These are phyloP conservation scores for Bjerkandera adusta DNA, from an alignment of 1,284 basidiomycete genomes.

Conservation along the genomic window DNA sequence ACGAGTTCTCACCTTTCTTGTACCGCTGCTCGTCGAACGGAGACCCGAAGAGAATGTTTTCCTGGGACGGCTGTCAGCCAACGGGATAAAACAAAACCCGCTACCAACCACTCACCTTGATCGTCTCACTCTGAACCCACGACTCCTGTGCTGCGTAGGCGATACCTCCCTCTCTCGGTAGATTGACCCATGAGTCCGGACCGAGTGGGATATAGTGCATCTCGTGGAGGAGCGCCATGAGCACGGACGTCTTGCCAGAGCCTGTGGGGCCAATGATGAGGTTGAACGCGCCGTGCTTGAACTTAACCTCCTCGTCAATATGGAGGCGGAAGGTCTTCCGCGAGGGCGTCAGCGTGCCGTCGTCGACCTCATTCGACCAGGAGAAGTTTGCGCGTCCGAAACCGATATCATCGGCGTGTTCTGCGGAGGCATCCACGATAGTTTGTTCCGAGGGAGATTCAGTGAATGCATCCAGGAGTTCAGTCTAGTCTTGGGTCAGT, in stretches of 20 bases:
- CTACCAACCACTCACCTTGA: constrained; percentile 28
- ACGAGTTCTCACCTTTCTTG: constrained; percentile 34
- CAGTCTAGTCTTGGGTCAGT: constrained; percentile 32
- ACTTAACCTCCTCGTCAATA: constrained; percentile 51
- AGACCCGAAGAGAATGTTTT: constrained; percentile 45
- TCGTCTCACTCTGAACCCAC: constrained; percentile 62
- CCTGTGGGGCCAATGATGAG: constrained; percentile 63
- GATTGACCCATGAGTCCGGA: constrained; percentile 59
- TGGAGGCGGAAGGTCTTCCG: constrained; percentile 44
- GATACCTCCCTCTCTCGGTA: constrained; percentile 63
- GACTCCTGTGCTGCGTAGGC: constrained; percentile 76
- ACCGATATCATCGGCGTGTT: constrained; percentile 34
- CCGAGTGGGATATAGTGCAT: constrained; percentile 59
- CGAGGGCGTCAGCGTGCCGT: constrained; percentile 32
- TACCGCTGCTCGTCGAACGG: constrained; percentile 42
- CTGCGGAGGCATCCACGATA: constrained; percentile 20
- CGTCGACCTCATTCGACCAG: constrained; percentile 32
- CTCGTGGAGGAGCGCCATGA: constrained; percentile 58
- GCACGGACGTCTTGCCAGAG: constrained; percentile 47
- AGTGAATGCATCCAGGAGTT: constrained; percentile 46
- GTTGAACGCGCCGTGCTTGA: constrained; percentile 57
- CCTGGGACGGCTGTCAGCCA: constrained; percentile 18
- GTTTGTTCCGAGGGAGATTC: constrained; percentile 21
- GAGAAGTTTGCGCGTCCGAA: constrained; percentile 40
- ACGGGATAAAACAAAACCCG: neutral